Base-by-base conservation (phyloP, 2,329 filamentous ascomycete species). In the Dactylellina drechsleri region DNA sequence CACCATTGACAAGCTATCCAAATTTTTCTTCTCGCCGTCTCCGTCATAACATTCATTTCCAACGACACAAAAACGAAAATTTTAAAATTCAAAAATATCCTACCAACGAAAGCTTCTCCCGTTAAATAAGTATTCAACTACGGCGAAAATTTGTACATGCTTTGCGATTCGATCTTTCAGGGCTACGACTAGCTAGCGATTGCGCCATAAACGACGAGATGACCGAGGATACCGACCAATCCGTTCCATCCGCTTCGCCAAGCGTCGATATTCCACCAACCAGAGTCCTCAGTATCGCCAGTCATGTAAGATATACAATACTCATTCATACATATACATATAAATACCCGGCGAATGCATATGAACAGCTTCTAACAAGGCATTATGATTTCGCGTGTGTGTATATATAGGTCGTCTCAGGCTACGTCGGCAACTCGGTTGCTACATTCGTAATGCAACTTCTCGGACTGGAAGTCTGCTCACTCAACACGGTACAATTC, bases 361-460 rank as follows among this genome's bases (percentile, higher is more conserved):
- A 4, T 7, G 4, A 2, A 18, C 1, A 47, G 8, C 20, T 18
- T 15, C n/a, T 18, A 23, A 43, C 4, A 23, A 23, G 23, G 23
- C 23, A 23, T n/a, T n/a, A n/a, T n/a, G n/a, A n/a, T n/a, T n/a
- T n/a, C n/a, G n/a, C n/a, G n/a, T 23, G 18, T 7, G 2, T 43
- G 40, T 2, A 12, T n/a, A 1, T 12, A 20, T 2, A 84, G 83
- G 83, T 84, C 62, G 83, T 84, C 58, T 84, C 83, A 58, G 83
- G 95, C 81, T 94, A 97, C 86, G 95, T 99, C 78, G 95, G 95
- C 60, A 99, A 99, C 82, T 97, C 94, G 80, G 97, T 99, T 85
- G 93, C 93, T 49, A 93, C 93, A 0, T 96, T 97, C 81, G 92
- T 93, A 78, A 90, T 99, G 86, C 94, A 99, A 82, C 91, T 91